Base-by-base conservation (phyloP, 2,329 filamentous ascomycete genomes). In the Lachnellula willkommii region DNA sequence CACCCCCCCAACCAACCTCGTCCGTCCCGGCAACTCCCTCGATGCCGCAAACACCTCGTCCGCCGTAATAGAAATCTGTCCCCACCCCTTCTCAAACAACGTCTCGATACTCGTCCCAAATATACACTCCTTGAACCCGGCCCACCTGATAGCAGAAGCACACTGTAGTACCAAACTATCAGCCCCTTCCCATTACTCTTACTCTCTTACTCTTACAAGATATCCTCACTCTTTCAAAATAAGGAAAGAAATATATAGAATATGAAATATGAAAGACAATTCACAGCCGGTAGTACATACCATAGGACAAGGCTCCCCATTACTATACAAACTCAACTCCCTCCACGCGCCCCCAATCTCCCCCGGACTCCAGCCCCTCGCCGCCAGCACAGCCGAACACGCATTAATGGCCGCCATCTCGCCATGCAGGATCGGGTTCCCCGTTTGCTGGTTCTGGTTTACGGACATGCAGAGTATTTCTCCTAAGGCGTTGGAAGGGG, bases 261-360 rank as follows among this genome's bases (percentile, higher is more conserved):
- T 20, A 20, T 20, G 20, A 20, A 20, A 26, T 35, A 2, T 20
- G n/a, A 20, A 43, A 17, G 22, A 22, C 22, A 11, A 22, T 6
- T 26, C 24, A 26, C 24, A 24, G 20, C 20, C 20, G 1, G 20
- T 20, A 20, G 20, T 20, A 20, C 50, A 47, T 59, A 63, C 61
- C 75, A 82, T 83, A 6, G 79, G 76, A 65, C 80, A 83, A 55
- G 75, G 77, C 66, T 83, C 79, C 2, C 75, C 79, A 64, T 79
- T 83, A 22, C 79, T 82, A 66, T 83, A 82, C 3, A 82, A 66
- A 5, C 74, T 74, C n/a, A 83, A 66, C 15, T 71, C 60, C 2
- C 67, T 57, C 60, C 79, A 81, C 0, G 79, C 79, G 3, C 62
- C 65, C n/a, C 73, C 63, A 0, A 77, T 73, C 53, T 76, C 71